phyloP scores from a whole-genome alignment of 1,284 basidiomycete genomes.

The Marasmius fiardii region DNA sequence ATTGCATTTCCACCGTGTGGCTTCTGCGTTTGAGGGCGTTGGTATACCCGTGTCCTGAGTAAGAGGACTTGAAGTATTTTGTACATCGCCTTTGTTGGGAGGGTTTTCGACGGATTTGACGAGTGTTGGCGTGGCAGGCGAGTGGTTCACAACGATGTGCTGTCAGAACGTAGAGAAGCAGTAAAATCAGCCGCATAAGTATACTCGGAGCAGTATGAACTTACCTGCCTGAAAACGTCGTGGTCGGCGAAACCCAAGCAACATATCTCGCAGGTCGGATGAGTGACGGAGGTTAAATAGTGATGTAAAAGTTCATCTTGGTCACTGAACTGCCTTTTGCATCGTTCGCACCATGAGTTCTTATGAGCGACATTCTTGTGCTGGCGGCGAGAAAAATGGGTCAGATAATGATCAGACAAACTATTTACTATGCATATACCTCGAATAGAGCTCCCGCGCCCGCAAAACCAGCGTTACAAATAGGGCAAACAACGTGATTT shows the following conservation, averaged over 20 bases:
- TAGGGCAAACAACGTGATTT: background rate
- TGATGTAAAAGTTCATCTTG: background rate
- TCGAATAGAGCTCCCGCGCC: background rate
- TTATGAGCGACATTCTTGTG: background rate
- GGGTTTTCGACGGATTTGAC: no score
- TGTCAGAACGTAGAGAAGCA: background rate
- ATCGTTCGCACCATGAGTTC: background rate
- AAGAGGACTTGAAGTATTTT: background rate
- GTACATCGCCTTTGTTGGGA: no score
- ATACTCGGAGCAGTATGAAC: background rate
- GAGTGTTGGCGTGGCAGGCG: background rate
- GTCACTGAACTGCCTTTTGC: background rate
- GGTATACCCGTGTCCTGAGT: background rate
- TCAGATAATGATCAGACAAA: background rate
- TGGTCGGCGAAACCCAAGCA: background rate
- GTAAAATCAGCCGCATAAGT: background rate
- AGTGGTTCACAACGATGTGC: background rate
- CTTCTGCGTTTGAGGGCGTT: background rate
- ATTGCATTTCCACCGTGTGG: background rate
- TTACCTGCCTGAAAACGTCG: background rate
- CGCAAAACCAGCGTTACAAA: background rate
- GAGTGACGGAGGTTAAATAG: background rate
- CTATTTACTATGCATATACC: background rate
- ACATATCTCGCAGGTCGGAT: slow-evolving; percentile 1
- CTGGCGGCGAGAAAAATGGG: background rate